Base-by-base conservation (phyloP, 306 rosid species). In the Canavalia gladiata region DNA sequence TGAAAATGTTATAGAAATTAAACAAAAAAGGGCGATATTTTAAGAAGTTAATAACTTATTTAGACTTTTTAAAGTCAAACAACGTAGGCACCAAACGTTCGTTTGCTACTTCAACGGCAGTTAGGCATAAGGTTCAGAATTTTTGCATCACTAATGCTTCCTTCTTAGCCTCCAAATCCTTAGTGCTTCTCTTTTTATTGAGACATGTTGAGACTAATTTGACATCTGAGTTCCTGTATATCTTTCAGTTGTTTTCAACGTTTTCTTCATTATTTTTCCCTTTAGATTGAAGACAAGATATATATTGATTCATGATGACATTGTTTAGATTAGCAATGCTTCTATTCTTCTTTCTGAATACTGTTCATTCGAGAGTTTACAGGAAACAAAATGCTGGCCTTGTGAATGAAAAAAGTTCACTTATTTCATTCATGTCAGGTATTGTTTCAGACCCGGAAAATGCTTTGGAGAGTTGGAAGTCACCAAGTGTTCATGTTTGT, bases 351-450 rank as follows among this genome's bases (percentile, higher is more conserved):
- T 86, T 66, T 66, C 12, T 86, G 74, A 59, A 56, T 74, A 4
- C 68, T 79, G 82, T 79, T 47, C 81, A 77, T 39, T 37, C 51
- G 49, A 84, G 42, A n/a, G 85, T 78, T 79, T 54, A 50, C 34
- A 71, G 69, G 60, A 77, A 75, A 25, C 87, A 84, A 83, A 82
- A 74, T 72, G 45, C 35, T 12, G 75, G 46, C 33, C 59, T 85
- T 8, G 75, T 82, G 86, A 81, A 79, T 41, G 97, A 86, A 18
- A 82, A 76, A 87, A 84, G 59, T 5, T 79, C 97, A 62, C 86
- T 95, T 83, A 72, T 88, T 75, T 89, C 96, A 6, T 95, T 95
- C 96, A 90, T 80, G 91, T 66, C 85, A 65, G 82, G 89, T 59
- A 89, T 93, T 79, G 85, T 79, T 78, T 95, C 90, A 0, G 99